Conservation (phyloP, 768 basidiomycete genomes). For the Suillus tomentosus region DNA sequence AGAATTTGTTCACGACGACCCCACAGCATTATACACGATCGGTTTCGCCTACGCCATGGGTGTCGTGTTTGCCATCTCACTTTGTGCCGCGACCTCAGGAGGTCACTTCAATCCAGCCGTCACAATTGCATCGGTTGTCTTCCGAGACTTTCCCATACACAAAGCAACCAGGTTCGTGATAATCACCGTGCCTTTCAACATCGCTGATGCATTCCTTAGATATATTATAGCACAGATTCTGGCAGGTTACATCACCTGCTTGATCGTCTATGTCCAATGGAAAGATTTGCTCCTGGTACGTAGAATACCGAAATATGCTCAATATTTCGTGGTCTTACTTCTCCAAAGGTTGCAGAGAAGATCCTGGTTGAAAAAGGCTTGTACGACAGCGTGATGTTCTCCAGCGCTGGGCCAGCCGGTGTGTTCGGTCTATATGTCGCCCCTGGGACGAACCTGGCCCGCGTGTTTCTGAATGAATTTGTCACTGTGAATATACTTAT, state of each 20-base stretch:
- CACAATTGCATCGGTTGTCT: constrained; percentile 51
- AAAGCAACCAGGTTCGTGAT: constrained; percentile 53
- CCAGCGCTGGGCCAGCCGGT: constrained; percentile 37
- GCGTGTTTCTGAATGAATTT: constrained; percentile 43
- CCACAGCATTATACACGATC: constrained; percentile 53
- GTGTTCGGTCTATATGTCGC: constrained; percentile 40
- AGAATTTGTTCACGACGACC: constrained; percentile 3
- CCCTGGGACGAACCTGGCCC: constrained; percentile 33
- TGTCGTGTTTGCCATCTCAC: constrained; percentile 56
- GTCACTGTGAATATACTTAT: constrained; percentile 32
- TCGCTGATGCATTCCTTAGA: constrained; percentile 36
- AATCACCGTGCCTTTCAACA: constrained; percentile 4
- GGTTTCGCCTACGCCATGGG: constrained; percentile 62
- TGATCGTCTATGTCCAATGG: constrained; percentile 65
- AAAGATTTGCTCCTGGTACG: constrained; percentile 48
- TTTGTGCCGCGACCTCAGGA: constrained; percentile 56
- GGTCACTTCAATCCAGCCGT: constrained; percentile 70
- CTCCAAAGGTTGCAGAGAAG: constrained; percentile 32
- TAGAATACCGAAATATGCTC: constrained; percentile 19
- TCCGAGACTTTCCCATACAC: constrained; percentile 53
- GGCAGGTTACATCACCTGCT: constrained; percentile 63
- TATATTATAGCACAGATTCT: constrained; percentile 68
- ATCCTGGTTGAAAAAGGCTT: constrained; percentile 29
- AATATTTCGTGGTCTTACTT: constrained; percentile 27
- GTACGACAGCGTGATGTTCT: constrained; percentile 37